Conservation (phyloP, 139 green algal species). For the Chlorella sp. region DNA sequence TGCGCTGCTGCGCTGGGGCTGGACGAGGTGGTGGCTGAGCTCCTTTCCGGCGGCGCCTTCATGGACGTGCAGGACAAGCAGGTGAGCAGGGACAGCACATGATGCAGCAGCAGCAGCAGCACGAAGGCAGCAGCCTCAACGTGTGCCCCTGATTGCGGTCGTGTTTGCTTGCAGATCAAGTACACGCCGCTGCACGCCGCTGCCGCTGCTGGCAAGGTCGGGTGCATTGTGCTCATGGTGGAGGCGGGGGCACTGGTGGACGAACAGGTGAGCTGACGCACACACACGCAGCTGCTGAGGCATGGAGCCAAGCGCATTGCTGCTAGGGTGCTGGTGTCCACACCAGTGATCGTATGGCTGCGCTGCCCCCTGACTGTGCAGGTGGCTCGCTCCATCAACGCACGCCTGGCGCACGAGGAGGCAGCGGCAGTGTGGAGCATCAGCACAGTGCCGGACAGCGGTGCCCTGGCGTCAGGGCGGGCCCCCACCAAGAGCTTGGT, state of each 20-base stretch:
- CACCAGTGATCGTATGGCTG: no score
- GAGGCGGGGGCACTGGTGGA: constrained; percentile 8
- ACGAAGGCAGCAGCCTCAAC: neutral
- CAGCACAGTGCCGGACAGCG: neutral
- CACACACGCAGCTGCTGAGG: neutral
- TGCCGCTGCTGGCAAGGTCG: constrained; percentile 1
- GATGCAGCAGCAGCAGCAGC: neutral
- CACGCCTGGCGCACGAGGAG: neutral
- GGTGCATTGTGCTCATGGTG: constrained; percentile 7
- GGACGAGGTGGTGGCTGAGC: constrained; percentile 10
- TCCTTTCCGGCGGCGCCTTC: constrained; percentile 2
- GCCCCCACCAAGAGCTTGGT: neutral
- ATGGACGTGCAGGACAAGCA: constrained; percentile 9
- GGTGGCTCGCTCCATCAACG: constrained; percentile 2
- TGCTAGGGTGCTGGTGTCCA: no score
- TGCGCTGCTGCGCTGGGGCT: neutral
- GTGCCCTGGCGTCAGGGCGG: no score
- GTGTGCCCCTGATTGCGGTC: no score
- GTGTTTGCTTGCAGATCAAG: constrained; percentile 5
- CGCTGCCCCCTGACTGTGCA: no score
- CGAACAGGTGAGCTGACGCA: neutral
- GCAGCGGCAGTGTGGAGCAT: neutral
- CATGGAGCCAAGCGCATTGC: no score
- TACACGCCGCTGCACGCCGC: constrained; percentile 11
- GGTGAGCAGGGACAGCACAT: neutral